phyloP scores from a whole-genome alignment of 495 filamentous ascomycete species.

The Cryomyces minteri region DNA sequence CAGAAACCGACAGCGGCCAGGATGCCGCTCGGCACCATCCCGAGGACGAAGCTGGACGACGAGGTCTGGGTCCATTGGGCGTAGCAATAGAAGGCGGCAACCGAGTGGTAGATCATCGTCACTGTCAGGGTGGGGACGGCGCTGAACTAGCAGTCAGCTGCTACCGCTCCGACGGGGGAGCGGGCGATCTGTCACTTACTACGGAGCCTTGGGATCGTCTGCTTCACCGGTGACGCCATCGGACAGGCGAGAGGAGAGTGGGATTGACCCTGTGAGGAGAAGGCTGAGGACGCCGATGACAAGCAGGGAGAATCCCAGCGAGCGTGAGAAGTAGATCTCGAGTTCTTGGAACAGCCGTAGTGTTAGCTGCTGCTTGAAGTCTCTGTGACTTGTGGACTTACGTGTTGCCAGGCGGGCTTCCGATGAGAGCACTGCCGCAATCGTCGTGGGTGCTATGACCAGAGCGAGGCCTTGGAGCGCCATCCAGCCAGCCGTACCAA shows the following conservation, averaged over 20 bases:
- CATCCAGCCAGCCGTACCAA: constrained; percentile 16
- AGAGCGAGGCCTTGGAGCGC: constrained; percentile 10
- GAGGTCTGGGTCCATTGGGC: constrained; percentile 35
- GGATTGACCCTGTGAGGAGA: constrained; percentile 59
- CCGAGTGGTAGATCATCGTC: constrained; percentile 43
- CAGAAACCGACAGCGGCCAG: constrained; percentile 49
- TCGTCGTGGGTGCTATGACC: constrained; percentile 7
- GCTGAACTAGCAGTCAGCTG: constrained; percentile 45
- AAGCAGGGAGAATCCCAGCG: constrained; percentile 46
- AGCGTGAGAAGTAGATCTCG: constrained; percentile 59
- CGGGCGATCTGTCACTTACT: not conserved
- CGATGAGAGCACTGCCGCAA: constrained; percentile 6
- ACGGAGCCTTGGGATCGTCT: constrained; percentile 4
- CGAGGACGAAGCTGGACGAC: constrained; percentile 35
- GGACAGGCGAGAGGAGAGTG: constrained; percentile 33
- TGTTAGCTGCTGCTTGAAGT: not conserved
- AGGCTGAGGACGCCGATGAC: constrained; percentile 45
- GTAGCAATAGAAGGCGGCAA: constrained; percentile 50
- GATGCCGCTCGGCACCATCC: constrained; percentile 27
- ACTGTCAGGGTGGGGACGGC: constrained; percentile 48
- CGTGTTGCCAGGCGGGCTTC: constrained; percentile 3
- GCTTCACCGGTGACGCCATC: constrained; percentile 17
- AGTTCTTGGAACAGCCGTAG: constrained; percentile 24
- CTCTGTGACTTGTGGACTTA: not conserved
- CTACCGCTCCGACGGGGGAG: constrained; percentile 24